A percentile compares a stretch with the other conserved stretches of the same genome.
Evolutionary conservation across 371 early-diverging fungal species (phyloP).

Genomic region (Mucor plumbeus): DNA sequence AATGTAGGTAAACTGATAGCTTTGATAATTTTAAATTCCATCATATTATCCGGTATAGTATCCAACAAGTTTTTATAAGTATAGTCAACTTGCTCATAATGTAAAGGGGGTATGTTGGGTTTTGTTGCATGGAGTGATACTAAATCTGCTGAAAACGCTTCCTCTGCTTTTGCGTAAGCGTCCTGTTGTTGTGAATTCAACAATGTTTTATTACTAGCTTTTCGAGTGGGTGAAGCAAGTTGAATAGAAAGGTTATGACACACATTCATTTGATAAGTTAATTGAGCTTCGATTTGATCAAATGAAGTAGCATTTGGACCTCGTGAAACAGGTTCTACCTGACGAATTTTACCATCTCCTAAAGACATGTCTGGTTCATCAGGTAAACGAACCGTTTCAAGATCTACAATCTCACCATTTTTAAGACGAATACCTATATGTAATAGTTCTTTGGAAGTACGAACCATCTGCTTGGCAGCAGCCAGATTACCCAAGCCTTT

Average conservation of each 20-base stretch:
- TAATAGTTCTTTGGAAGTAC: conserved; percentile 48
- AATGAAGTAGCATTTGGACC: conserved; percentile 32
- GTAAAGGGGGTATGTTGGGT: conserved; percentile 54
- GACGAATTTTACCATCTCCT: conserved; percentile 47
- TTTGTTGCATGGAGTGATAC: conserved; percentile 56
- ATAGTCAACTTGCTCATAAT: conserved; percentile 68
- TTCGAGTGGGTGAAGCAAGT: conserved; percentile 31
- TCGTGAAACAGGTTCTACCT: conserved; percentile 19
- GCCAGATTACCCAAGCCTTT: conserved; percentile 57
- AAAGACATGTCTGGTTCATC: conserved; percentile 44
- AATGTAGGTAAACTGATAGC: conserved; percentile 62
- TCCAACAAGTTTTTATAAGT: conserved; percentile 57
- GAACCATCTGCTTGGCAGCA: conserved; percentile 64
- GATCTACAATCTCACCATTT: conserved; percentile 36
- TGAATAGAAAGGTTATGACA: conserved; percentile 66
- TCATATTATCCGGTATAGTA: conserved; percentile 68
- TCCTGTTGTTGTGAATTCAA: conserved; percentile 17
- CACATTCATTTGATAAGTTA: conserved; percentile 66
- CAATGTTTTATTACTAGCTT: conserved; percentile 14
- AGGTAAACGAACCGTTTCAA: conserved; percentile 13
- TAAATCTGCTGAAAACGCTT: conserved; percentile 63
- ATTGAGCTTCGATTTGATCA: conserved; percentile 56
- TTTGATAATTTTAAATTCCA: conserved; percentile 64
- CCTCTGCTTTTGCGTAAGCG: conserved; percentile 61
- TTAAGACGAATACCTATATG: conserved; percentile 41